Evolutionary conservation across 768 basidiomycete species (phyloP).

Genomic region (Pisolithus tinctorius): DNA sequence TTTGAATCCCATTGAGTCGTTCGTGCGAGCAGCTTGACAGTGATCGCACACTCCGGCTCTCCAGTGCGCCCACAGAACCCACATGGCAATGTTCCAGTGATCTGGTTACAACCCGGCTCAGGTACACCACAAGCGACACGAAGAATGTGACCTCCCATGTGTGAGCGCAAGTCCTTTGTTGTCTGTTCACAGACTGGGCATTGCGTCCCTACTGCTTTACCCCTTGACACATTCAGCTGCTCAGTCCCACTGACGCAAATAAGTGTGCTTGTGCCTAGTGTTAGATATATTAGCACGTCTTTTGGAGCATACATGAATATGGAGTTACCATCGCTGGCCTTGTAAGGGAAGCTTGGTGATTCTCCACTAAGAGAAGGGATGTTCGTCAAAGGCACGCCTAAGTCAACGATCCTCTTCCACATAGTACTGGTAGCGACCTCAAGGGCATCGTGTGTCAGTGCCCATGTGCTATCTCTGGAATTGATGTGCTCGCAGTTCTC

Average conservation of each 20-base stretch:
- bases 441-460: too few relatives aligned
- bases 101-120: too few relatives aligned
- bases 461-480: too few relatives aligned
- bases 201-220: background rate
- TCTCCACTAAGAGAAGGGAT: too few relatives aligned
- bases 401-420: too few relatives aligned
- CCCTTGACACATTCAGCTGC: background rate
- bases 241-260: background rate
- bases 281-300: background rate
- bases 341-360: too few relatives aligned
- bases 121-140: background rate
- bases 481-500: too few relatives aligned
- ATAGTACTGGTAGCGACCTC: too few relatives aligned
- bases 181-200: background rate
- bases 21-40: background rate
- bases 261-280: background rate
- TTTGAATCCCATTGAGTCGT: background rate
- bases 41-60: background rate
- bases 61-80: background rate
- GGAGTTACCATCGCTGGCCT: too few relatives aligned
- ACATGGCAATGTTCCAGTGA: background rate
- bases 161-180: conserved; percentile 1
- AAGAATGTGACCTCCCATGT: conserved; percentile 2
- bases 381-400: background rate
- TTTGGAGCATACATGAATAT: too few relatives aligned